Evolutionary conservation across 768 basidiomycete genomes (phyloP), one percentile per base, ranked within the genome.

Genomic region (Mrakia frigida): DNA sequence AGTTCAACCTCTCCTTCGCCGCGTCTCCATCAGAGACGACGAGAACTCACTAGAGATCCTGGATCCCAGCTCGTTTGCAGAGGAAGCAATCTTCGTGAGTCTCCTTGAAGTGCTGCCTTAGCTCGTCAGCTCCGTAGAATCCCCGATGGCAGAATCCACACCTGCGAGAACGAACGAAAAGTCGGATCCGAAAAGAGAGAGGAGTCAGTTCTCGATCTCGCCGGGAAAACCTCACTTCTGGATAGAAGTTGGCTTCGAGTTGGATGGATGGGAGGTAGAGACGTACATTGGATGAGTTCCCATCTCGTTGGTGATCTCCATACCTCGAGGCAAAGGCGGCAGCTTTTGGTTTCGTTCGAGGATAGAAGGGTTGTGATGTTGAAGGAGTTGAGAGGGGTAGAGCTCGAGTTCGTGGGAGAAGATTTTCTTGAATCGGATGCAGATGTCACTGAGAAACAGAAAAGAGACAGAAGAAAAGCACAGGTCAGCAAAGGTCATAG

Each of bases 81-180:
- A 99, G 83, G 80, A 97, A 97, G 82, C 96, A 98, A 81, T 98
- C 95, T 83, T 99, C 96, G 84, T 99, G 96, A 69, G 86, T 86
- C 81, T 94, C 90, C 71, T 95, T 88, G 90, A 98, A 92, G 83
- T 99, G 97, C 33, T 89, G 85, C 82, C 90, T 97, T n/a, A 98
- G 85, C 80, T 94, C 94, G 81, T 98, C 96, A 74, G 91, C 90
- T n/a, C 90, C 85, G 82, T 95, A 97, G 86, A 91, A 94, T 80
- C 92, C 94, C 80, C 93, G 91, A n/a, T 88, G 88, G 80, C 94
- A 97, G 82, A 98, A 98, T 80, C 89, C 88, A 82, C 93, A 95
- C 2, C 74, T 75, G 68, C 2, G 23, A 25, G 43, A 16, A n/a
- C 70, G 53, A 53, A 28, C 23, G 28, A 52, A 37, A 68, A 53